Evolutionary conservation across 169 alveolate species (phyloP), one percentile per base, ranked within the genome.

Genomic region (Eimeria zaria): DNA sequence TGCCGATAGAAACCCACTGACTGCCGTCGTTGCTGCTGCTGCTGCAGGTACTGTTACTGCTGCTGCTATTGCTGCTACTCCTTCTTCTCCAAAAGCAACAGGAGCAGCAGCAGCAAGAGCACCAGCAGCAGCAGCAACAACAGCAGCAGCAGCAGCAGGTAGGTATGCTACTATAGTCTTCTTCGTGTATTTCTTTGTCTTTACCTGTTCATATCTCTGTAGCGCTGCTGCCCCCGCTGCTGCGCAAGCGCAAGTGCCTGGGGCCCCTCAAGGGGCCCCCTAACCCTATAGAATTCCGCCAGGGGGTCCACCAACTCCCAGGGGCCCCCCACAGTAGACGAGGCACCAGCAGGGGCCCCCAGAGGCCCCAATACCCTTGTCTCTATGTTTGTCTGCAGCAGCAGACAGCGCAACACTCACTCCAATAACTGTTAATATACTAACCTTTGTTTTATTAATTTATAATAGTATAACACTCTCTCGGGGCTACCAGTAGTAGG

Each of bases 261-360:
- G 60, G 62, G 62, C 44, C 39, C 67, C 62, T 48, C 55, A 22
- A 78, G 89, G 89, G 67, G 46, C 69, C 89, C 89, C 44, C 5
- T 44, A n/a, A 30, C 51, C 46, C 44, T 48, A 24, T 78, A 78
- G 27, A 78, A 78, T 30, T 78, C 69, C 44, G 55, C 11, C 20
- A 78, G 89, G 44, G 89, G 67, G 69, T 44, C 89, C 55, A 27
- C 89, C 18, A 27, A 30, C 27, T 48, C 36, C 1, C 7, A 9
- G 67, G 64, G 64, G 89, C 64, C 60, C n/a, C 62, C 24, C 69
- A 8, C 46, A 20, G 60, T 24, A 24, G n/a, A 20, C 24, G 16
- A 20, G 48, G 44, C 48, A 8, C 33, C n/a, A 73, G 0, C 18
- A 41, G 55, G 33, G 44, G 89, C 64, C 89, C 89, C 89, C 22